Conservation (phyloP, 2,329 filamentous ascomycete genomes). For the Penicillium polonicum region DNA sequence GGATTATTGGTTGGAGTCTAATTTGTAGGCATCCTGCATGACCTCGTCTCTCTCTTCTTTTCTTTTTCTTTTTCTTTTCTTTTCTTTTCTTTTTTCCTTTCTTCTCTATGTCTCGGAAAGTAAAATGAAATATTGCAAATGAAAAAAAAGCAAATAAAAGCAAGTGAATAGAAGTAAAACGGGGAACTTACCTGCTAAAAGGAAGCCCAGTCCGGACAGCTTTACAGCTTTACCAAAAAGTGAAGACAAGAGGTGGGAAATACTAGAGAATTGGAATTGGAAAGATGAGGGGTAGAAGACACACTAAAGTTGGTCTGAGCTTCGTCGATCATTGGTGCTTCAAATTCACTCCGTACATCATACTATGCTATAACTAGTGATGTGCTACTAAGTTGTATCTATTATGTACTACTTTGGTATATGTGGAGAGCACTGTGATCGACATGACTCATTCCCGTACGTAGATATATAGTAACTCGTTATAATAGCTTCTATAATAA, state of each 20-base stretch:
- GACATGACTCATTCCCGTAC: background rate
- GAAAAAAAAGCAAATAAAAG: background rate
- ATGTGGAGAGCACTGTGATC: background rate
- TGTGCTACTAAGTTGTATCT: background rate
- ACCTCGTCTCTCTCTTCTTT: background rate
- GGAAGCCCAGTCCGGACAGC: background rate
- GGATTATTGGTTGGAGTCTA: slow-evolving; percentile 11
- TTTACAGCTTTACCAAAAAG: background rate
- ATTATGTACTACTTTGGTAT: background rate
- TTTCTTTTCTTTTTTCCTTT: background rate
- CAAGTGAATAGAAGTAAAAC: background rate
- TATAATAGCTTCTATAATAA: too few species aligned
- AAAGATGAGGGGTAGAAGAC: slow-evolving; percentile 3
- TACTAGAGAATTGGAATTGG: slow-evolving; percentile 1
- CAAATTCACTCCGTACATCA: background rate
- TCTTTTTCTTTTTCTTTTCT: slow-evolving; percentile 4
- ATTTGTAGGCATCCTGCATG: slow-evolving; percentile 10
- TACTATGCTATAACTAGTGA: background rate
- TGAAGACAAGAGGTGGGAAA: background rate
- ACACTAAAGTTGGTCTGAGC: slow-evolving; percentile 6
- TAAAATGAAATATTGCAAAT: background rate
- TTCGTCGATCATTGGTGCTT: slow-evolving; percentile 8
- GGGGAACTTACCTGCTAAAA: background rate
- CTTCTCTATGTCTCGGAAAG: background rate
- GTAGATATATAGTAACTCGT: background rate